A percentile compares a stretch with the other conserved stretches of the same genome.
These are phyloP conservation scores for Meira nashicola DNA, from an alignment of 1,284 basidiomycete genomes.

Conservation along the genomic window DNA sequence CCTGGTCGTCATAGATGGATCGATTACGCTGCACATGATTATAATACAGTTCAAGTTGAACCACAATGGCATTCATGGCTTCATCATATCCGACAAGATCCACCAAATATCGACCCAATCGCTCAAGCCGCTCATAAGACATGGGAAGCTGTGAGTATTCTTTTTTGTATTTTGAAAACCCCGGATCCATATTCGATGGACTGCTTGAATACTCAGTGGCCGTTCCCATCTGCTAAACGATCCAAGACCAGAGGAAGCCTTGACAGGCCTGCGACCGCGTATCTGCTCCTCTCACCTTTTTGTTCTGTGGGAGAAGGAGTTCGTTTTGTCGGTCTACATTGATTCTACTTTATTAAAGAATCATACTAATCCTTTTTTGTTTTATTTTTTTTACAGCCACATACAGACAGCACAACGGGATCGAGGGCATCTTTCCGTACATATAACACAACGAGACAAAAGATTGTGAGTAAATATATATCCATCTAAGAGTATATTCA, in stretches of 20 bases:
- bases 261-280: not conserved
- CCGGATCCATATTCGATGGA: not conserved
- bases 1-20: slow-evolving; percentile 49
- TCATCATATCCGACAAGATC: slow-evolving; percentile 38
- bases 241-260: slow-evolving; percentile 5
- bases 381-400: slow-evolving; percentile 22
- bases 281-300: slow-evolving; percentile 6
- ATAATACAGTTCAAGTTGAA: slow-evolving; percentile 45
- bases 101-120: slow-evolving; percentile 35
- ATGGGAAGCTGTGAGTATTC: slow-evolving; percentile 44
- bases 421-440: slow-evolving; percentile 46
- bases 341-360: slow-evolving; percentile 1
- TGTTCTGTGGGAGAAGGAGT: not conserved
- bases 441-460: slow-evolving; percentile 22
- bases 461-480: slow-evolving; percentile 9
- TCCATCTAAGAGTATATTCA: not conserved
- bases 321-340: slow-evolving; percentile 5
- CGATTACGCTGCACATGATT: slow-evolving; percentile 43
- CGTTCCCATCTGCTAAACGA: not conserved
- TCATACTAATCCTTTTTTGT: slow-evolving; percentile 1
- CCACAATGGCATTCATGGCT: slow-evolving; percentile 51
- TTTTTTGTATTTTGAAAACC: not conserved
- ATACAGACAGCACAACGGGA: slow-evolving; percentile 47
- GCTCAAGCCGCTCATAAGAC: slow-evolving; percentile 29
- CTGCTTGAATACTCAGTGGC: not conserved